Evolutionary conservation across 208 protist genomes (phyloP).

Genomic region (Novymonas esmeraldas): DNA sequence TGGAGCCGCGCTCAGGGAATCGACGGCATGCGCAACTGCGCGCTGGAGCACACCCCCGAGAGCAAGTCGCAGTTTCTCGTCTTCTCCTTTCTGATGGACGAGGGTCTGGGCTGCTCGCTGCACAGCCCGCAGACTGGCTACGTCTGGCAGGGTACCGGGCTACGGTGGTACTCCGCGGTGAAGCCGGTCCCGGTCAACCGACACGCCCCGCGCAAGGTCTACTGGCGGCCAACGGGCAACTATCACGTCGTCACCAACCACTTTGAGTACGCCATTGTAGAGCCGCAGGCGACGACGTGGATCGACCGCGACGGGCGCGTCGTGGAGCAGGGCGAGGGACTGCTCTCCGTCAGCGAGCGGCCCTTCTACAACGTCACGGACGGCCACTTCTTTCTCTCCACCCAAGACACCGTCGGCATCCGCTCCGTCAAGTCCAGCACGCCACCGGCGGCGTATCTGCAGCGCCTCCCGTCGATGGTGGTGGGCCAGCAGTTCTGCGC

Average conservation of each 20-base stretch:
- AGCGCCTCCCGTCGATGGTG: slow-evolving; percentile 27
- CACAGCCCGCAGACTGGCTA: slow-evolving; percentile 42
- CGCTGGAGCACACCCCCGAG: slow-evolving; percentile 25
- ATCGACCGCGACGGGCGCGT: slow-evolving; percentile 59
- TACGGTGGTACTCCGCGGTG: slow-evolving; percentile 51
- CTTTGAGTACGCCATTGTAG: slow-evolving; percentile 75
- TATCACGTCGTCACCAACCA: slow-evolving; percentile 77
- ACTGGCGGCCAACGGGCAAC: slow-evolving; percentile 43
- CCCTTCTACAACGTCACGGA: slow-evolving; percentile 43
- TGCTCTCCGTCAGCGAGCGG: slow-evolving; percentile 30
- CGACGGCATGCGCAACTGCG: slow-evolving; percentile 46
- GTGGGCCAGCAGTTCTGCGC: slow-evolving; percentile 32
- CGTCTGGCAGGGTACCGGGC: slow-evolving; percentile 48
- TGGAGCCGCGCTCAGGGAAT: slow-evolving; percentile 54
- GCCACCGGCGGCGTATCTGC: slow-evolving; percentile 31
- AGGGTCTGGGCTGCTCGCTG: slow-evolving; percentile 71
- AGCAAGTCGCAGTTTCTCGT: slow-evolving; percentile 49
- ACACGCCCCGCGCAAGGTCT: slow-evolving; percentile 16
- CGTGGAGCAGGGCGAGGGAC: slow-evolving; percentile 63
- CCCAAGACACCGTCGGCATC: slow-evolving; percentile 38
- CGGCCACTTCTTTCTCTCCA: slow-evolving; percentile 57
- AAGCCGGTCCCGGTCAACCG: slow-evolving; percentile 34
- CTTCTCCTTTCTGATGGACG: slow-evolving; percentile 67
- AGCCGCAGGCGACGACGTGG: slow-evolving; percentile 81
- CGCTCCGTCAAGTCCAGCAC: slow-evolving; percentile 25